Conservation (phyloP, 2,329 filamentous ascomycete genomes). For the Venturia oleaginea region DNA sequence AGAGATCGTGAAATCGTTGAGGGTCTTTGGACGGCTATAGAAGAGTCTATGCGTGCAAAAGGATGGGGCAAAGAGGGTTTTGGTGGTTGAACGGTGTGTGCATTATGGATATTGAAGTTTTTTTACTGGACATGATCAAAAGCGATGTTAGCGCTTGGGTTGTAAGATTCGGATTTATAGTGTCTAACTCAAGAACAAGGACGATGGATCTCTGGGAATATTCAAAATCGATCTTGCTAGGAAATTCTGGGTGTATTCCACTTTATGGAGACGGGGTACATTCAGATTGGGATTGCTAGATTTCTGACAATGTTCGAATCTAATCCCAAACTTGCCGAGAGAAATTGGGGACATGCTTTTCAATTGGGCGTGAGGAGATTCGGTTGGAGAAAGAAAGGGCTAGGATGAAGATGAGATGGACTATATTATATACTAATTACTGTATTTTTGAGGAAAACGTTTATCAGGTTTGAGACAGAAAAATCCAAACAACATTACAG, state of each 20-base stretch:
- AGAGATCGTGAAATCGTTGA: conserved; percentile 90
- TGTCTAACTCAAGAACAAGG: not conserved
- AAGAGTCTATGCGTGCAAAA: conserved; percentile 74
- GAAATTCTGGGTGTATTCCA: not conserved
- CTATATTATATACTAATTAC: no score
- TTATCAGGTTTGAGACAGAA: no score
- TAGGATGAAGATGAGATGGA: no score
- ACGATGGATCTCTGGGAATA: not conserved
- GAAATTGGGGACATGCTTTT: no score
- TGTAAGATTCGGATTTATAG: not conserved
- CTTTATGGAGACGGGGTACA: not conserved
- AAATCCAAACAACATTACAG: no score
- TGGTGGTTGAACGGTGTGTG: not conserved
- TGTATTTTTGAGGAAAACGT: no score
- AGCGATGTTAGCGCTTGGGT: not conserved
- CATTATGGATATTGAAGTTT: not conserved
- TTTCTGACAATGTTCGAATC: not conserved
- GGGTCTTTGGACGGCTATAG: conserved; percentile 81
- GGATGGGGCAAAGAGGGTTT: conserved; percentile 64
- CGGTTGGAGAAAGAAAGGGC: no score
- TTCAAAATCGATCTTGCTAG: not conserved
- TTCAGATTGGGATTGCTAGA: not conserved
- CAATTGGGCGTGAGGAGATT: no score
- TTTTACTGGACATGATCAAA: not conserved
- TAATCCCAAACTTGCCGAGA: no score